Evolutionary conservation across 345 rosid species (phyloP), one percentile per base, ranked within the genome.

Genomic region (Gossypium rotundifolium): DNA sequence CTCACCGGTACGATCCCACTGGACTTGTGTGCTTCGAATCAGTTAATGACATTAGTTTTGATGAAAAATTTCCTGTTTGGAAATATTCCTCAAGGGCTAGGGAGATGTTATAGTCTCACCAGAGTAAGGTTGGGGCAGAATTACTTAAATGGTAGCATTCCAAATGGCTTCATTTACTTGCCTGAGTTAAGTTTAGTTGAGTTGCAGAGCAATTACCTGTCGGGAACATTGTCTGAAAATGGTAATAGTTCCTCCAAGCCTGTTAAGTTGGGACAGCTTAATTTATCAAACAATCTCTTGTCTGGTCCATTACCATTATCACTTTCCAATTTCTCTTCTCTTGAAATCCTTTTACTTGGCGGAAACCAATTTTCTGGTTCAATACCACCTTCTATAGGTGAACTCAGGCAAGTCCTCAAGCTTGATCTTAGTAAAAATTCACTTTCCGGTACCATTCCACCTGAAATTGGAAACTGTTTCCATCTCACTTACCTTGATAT

Each of bases 91-190:
- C 84, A 83, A 68, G 83, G 79, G 23, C 82, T 90, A 20, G 87
- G 94, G n/a, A 67, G 66, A 20, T 90, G 94, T 73, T 75, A 77
- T 14, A 84, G 87, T 23, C 86, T 88, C 18, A 68, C 53, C 48
- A 80, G 87, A 78, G 85, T 88, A 27, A 80, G 94, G 79, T 29
- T 90, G 81, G 94, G 90, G 70, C 83, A 87, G 67, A 90, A 90
- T 70, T 90, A 85, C 77, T 78, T 90, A 74, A 88, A 88, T 20
- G 94, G 92, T 13, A 80, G 83, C 71, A 83, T 90, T 49, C 92
- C 94, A 2, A 57, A 64, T 2, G 88, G 92, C 4, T 83, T 90
- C 76, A 79, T 90, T 54, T 87, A 85, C 86, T 79, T 90, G 85
- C 92, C 92, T 10, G 78, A 81, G 68, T 74, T 90, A 48, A 82